Base-by-base conservation (phyloP, 768 basidiomycete species). In the Lactifluus rugatus region DNA sequence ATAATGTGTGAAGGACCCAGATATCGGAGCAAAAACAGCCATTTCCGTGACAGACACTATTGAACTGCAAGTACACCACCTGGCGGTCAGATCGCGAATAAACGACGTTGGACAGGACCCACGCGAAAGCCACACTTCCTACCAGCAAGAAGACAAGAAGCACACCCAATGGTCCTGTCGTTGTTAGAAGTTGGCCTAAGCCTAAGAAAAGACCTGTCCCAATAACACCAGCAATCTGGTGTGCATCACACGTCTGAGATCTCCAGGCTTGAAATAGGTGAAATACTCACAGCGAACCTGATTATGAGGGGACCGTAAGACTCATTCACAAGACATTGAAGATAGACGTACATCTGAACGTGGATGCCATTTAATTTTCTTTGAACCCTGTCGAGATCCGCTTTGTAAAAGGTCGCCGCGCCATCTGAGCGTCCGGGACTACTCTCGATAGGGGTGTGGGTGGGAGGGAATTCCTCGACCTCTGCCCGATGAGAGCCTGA, bases 121-220 rank as follows among this genome's bases (percentile, higher is more conserved):
- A 70, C 68, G 66, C 63, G 46, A 68, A 70, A n/a, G 65, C 58
- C 11, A 71, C 70, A 4, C 64, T 67, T 3, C 60, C 66, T 3
- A 69, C 66, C 3, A 68, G 69, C 3, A 65, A 48, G 57, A 64
- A 71, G 51, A 70, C 69, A 13, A 70, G 23, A 23, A 70, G 64
- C 17, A 65, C 64, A 36, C 70, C 70, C 31, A 70, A 56, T 13
- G 70, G 70, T 34, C 70, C 70, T 25, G 62, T 61, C 11, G 57
- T 25, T 5, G 64, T 48, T 7, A 70, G 69, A n/a, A 71, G 60
- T 49, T 67, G 45, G 26, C 70, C 70, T 14, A 71, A 62, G 9
- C 70, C 70, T 7, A 69, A 52, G 57, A 71, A 71, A 17, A 71
- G 65, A 11, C 70, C 70, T 0, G 70, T 70, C 16, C 70, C 69